These are phyloP conservation scores for Theobroma grandiflorum DNA, from an alignment of 441 rosid species.

Conservation along the genomic window DNA sequence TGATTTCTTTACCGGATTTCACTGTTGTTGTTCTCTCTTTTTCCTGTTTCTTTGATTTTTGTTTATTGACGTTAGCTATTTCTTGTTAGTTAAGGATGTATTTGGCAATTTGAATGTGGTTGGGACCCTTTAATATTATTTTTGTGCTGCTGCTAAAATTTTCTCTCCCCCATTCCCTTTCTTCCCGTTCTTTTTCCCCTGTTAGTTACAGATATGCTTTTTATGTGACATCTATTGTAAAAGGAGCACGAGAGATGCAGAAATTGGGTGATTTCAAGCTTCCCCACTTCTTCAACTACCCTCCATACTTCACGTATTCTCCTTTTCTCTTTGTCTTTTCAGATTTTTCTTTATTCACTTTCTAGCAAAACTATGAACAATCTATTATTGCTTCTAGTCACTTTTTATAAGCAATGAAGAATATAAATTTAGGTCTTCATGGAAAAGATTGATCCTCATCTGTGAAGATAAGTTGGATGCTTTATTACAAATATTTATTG, in stretches of 20 bases:
- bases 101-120: background rate
- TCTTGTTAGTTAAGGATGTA: constrained; percentile 2
- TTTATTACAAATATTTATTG: background rate
- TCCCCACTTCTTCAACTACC: constrained; percentile 93
- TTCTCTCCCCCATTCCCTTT: background rate
- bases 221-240: constrained; percentile 4
- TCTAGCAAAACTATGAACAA: background rate
- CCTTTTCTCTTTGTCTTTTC: background rate
- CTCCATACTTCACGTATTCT: constrained; percentile 94
- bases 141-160: constrained; percentile 3
- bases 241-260: constrained; percentile 61
- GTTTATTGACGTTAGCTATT: background rate
- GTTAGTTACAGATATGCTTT: constrained; percentile 11
- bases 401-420: background rate
- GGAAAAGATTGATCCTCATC: background rate
- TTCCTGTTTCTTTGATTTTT: constrained; percentile 1
- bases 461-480: background rate
- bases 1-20: background rate
- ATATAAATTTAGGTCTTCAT: background rate
- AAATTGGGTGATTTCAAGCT: constrained; percentile 85
- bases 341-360: background rate
- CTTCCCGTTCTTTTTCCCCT: background rate
- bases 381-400: background rate
- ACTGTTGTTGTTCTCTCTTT: background rate
- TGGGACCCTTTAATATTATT: background rate